A percentile compares a stretch with the other conserved stretches of the same genome.
phyloP scores from a whole-genome alignment of 371 early-diverging fungal genomes.

The Mucor velutinosus region DNA sequence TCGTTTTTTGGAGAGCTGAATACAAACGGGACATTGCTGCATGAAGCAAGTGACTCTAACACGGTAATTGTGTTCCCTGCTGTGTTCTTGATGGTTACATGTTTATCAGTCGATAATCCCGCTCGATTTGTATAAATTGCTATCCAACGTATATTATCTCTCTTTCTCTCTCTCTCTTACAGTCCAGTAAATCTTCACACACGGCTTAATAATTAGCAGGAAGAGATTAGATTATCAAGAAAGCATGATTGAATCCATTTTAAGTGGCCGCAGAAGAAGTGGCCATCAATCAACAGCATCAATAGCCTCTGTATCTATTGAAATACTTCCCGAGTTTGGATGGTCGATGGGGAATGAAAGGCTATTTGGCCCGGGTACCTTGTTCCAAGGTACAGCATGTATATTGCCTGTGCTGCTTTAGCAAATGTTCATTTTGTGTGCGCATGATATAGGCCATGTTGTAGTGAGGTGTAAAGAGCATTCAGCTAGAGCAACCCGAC shows the following conservation, averaged over 20 bases:
- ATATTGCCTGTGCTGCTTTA: too few relatives aligned
- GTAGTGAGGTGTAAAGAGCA: slow-evolving; percentile 3
- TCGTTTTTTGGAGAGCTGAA: not conserved
- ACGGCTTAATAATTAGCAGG: not conserved
- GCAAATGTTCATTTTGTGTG: too few relatives aligned
- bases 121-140: not conserved
- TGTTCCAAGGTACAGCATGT: slow-evolving; percentile 8
- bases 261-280: slow-evolving; percentile 5
- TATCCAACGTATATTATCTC: not conserved
- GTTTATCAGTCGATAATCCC: not conserved
- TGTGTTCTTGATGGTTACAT: not conserved
- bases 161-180: not conserved
- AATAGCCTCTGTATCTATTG: not conserved
- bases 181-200: too few relatives aligned
- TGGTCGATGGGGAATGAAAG: slow-evolving; percentile 1
- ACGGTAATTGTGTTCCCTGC: not conserved
- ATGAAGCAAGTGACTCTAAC: slow-evolving; percentile 1
- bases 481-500: not conserved
- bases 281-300: not conserved
- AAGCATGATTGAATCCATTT: not conserved
- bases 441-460: slow-evolving; percentile 3
- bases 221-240: not conserved
- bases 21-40: not conserved
- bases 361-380: slow-evolving; percentile 5
- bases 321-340: slow-evolving; percentile 6